Conservation (phyloP, 2,329 filamentous ascomycete genomes). For the Microdochium nivale region DNA sequence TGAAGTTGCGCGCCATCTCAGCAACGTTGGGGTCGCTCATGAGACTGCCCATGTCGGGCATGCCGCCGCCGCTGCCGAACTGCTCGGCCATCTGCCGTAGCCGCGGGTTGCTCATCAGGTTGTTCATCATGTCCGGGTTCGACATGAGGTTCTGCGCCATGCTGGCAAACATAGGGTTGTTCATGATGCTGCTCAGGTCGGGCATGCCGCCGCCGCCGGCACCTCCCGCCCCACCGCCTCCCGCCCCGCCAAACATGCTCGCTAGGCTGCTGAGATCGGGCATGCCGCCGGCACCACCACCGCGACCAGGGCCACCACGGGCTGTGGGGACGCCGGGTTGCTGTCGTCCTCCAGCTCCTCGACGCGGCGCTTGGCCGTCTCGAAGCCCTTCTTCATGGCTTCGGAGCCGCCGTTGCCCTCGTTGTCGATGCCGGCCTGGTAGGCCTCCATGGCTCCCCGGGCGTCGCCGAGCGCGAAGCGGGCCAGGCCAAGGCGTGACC, state of each 20-base stretch:
- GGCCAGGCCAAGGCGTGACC: slow-evolving; percentile 87
- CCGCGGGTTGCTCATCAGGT: slow-evolving; percentile 89
- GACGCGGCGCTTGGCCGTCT: slow-evolving; percentile 83
- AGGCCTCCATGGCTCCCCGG: slow-evolving; percentile 88
- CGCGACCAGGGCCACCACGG: slow-evolving; percentile 28
- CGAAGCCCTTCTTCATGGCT: slow-evolving; percentile 93
- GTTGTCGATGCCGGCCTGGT: slow-evolving; percentile 83
- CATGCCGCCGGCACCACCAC: slow-evolving; percentile 51
- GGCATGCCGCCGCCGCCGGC: slow-evolving; percentile 74
- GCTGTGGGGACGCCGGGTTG: slow-evolving; percentile 43
- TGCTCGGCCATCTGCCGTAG: slow-evolving; percentile 79
- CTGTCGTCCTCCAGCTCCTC: slow-evolving; percentile 62
- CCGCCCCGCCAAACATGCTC: slow-evolving; percentile 61
- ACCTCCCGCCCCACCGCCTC: slow-evolving; percentile 46
- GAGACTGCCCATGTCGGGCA: slow-evolving; percentile 77
- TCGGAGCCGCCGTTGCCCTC: slow-evolving; percentile 93
- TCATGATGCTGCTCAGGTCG: slow-evolving; percentile 81
- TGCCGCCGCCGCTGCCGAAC: slow-evolving; percentile 69
- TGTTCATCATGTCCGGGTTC: slow-evolving; percentile 86
- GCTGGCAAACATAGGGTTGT: slow-evolving; percentile 93
- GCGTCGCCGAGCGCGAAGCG: slow-evolving; percentile 87
- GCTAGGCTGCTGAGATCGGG: slow-evolving; percentile 65
- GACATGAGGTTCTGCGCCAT: slow-evolving; percentile 98
- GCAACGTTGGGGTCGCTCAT: slow-evolving; percentile 92
- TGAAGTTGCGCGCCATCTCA: slow-evolving; percentile 55